Percentiles rank a stretch among this genome's conserved stretches.
Evolutionary conservation across 441 rosid species (phyloP).

Genomic region (Adansonia grandidieri): DNA sequence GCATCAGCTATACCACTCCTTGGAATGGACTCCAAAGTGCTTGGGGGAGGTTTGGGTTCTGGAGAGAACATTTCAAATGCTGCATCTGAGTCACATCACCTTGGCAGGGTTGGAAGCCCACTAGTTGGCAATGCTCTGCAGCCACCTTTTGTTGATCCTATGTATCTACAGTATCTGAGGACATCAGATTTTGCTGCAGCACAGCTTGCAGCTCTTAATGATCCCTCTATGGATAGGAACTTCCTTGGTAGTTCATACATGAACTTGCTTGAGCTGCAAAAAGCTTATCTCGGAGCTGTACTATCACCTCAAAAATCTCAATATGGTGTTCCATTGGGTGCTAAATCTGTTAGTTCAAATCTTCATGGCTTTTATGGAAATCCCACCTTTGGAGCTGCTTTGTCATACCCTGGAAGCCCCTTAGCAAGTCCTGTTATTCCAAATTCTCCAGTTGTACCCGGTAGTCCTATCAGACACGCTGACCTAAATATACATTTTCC

Average conservation of each 20-base stretch:
- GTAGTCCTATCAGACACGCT: not conserved
- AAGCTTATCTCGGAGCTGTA: conserved; percentile 62
- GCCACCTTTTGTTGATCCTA: conserved; percentile 60
- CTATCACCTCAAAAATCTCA: conserved; percentile 65
- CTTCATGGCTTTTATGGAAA: conserved; percentile 64
- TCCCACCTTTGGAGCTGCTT: conserved; percentile 58
- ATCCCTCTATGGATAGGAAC: conserved; percentile 56
- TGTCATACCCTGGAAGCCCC: conserved; percentile 77
- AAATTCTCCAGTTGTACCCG: conserved; percentile 33
- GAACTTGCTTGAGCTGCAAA: conserved; percentile 67
- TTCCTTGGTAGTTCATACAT: conserved; percentile 48
- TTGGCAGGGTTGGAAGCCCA: conserved; percentile 49
- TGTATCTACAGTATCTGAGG: conserved; percentile 27
- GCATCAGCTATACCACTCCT: conserved; percentile 62
- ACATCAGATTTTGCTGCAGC: conserved; percentile 57
- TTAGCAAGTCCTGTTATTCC: conserved; percentile 59
- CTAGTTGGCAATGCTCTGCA: conserved; percentile 60
- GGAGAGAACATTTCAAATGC: conserved; percentile 46
- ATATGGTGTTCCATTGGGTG: conserved; percentile 52
- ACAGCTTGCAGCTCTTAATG: conserved; percentile 54
- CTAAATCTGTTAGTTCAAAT: conserved; percentile 59
- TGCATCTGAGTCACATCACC: conserved; percentile 50
- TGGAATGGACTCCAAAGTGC: conserved; percentile 64
- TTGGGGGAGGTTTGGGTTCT: conserved; percentile 56
- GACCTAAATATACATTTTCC: conserved; percentile 59